Conservation (phyloP, 1,139 yeast genomes). For the Kodamaea derodonti region DNA sequence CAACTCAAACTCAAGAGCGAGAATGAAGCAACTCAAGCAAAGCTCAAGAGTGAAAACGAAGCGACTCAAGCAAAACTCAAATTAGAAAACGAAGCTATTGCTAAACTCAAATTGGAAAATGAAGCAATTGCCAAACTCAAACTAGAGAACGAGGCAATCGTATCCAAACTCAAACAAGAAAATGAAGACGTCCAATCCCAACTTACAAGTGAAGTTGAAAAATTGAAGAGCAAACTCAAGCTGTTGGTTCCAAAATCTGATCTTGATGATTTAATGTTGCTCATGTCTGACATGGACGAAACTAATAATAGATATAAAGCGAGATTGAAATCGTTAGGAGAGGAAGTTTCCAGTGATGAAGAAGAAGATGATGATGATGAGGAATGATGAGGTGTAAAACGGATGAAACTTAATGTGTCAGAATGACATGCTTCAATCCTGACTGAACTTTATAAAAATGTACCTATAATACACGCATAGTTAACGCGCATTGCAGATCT, state of each 20-base stretch:
- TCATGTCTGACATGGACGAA: constrained; percentile 74
- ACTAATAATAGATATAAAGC: constrained; percentile 56
- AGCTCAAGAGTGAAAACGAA: neutral
- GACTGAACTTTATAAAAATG: no score
- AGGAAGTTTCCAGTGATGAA: constrained; percentile 45
- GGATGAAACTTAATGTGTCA: no score
- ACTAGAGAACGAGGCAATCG: neutral
- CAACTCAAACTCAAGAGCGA: neutral
- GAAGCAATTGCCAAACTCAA: neutral
- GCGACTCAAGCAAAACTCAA: neutral
- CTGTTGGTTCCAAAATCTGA: constrained; percentile 53
- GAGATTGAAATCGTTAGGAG: constrained; percentile 47
- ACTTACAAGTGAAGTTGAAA: constrained; percentile 4
- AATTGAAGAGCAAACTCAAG: constrained; percentile 11
- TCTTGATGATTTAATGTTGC: constrained; percentile 69
- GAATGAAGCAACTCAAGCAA: neutral
- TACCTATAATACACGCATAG: no score
- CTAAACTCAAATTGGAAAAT: constrained; percentile 1
- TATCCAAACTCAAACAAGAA: constrained; percentile 1
- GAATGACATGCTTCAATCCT: no score
- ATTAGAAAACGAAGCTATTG: neutral
- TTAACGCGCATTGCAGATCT: no score
- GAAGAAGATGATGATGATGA: constrained; percentile 27
- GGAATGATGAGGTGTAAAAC: constrained; percentile 7
- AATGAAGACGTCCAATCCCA: neutral